Evolutionary conservation across 2,329 filamentous ascomycete genomes (phyloP).

Genomic region (Ophiostoma novo-ulmi): DNA sequence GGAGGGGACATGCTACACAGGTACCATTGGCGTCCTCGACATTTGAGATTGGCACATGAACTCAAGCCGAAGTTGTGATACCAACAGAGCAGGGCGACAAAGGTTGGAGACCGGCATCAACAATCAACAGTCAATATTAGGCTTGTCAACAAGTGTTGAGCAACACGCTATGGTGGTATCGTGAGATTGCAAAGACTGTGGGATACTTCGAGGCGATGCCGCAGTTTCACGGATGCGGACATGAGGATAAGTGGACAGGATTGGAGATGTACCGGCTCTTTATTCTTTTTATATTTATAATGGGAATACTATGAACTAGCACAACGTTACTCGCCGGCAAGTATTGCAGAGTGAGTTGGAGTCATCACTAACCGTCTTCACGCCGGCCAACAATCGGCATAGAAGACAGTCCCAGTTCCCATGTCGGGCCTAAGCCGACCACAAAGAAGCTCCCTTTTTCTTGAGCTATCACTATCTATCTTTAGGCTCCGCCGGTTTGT

Average conservation of each 20-base stretch:
- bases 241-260: not conserved
- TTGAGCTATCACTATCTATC: not conserved
- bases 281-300: no score
- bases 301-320: no score
- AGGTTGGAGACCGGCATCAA: not conserved
- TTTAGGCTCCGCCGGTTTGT: not conserved
- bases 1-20: not conserved
- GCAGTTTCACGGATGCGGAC: no score
- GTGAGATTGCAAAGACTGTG: no score
- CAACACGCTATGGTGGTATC: no score
- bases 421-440: constrained; percentile 1
- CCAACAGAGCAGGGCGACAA: not conserved
- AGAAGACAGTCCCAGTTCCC: not conserved
- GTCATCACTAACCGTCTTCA: not conserved
- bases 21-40: not conserved
- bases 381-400: constrained; percentile 7
- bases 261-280: not conserved
- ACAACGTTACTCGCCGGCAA: no score
- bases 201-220: no score
- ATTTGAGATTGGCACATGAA: not conserved
- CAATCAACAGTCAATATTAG: no score
- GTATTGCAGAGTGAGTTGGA: no score
- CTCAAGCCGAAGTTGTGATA: not conserved
- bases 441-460: constrained; percentile 2
- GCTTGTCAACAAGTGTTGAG: no score